Evolutionary conservation across 306 rosid species (phyloP).

Genomic region (Dryas drummondii): DNA sequence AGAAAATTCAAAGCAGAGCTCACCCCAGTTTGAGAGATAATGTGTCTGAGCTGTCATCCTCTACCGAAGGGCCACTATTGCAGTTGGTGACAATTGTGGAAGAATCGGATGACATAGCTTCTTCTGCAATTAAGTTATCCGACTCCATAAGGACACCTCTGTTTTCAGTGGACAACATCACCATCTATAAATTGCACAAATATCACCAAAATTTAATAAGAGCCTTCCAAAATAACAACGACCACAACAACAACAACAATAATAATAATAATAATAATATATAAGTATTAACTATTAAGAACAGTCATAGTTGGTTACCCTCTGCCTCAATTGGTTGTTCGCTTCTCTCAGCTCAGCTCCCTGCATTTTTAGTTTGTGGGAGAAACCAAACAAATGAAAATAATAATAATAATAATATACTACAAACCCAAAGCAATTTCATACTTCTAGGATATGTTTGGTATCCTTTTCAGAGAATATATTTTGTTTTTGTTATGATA

Average conservation of each 20-base stretch:
- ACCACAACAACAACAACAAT: neutral
- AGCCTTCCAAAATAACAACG: neutral
- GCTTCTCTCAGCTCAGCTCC: constrained; percentile 25
- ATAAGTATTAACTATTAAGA: neutral
- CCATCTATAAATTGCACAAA: constrained; percentile 22
- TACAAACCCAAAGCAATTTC: no score
- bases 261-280: neutral
- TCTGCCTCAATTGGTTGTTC: constrained; percentile 24
- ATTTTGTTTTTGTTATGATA: no score
- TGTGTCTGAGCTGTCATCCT: constrained; percentile 38
- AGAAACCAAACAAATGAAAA: no score
- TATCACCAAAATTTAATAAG: no score
- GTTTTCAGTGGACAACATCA: constrained; percentile 21
- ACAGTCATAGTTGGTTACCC: constrained; percentile 7
- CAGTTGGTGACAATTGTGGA: constrained; percentile 29
- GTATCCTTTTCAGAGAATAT: no score
- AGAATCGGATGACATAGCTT: constrained; percentile 36
- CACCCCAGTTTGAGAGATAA: constrained; percentile 37
- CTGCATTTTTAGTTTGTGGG: constrained; percentile 6
- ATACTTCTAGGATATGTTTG: no score
- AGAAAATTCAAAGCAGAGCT: neutral
- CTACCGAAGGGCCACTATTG: constrained; percentile 24
- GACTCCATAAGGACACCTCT: constrained; percentile 1
- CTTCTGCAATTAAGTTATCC: constrained; percentile 19
- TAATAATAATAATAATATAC: no score